These are phyloP conservation scores for Trematosphaeria pertusa DNA, from an alignment of 2,329 filamentous ascomycete species.

Conservation along the genomic window DNA sequence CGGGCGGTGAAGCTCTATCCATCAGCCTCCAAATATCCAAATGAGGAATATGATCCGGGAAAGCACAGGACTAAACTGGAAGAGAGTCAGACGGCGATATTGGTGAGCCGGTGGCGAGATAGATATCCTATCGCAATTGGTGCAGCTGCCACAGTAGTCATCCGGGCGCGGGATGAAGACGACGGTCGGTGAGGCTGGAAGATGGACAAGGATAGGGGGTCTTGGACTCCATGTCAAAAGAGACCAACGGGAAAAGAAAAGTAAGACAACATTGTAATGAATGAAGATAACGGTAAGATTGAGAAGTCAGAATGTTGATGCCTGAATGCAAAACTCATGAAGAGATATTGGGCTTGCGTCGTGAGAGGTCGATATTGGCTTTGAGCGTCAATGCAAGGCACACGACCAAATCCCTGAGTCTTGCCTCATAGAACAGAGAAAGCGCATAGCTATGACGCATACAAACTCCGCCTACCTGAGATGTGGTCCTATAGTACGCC, in stretches of 20 bases:
- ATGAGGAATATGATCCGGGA: not conserved
- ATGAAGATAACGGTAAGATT: not conserved
- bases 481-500: not conserved
- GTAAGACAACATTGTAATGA: not conserved
- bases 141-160: too few relatives aligned
- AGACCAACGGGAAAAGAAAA: not conserved
- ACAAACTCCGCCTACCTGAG: constrained; percentile 4
- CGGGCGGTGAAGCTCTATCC: too few relatives aligned
- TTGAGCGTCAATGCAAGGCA: constrained; percentile 11
- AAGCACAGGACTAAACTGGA: too few relatives aligned
- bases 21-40: too few relatives aligned
- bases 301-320: not conserved
- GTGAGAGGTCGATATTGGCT: constrained; percentile 2
- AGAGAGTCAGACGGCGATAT: too few relatives aligned
- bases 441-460: constrained; percentile 4
- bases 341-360: constrained; percentile 6
- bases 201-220: constrained; percentile 5
- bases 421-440: constrained; percentile 1
- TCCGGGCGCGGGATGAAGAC: not conserved
- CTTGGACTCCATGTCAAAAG: not conserved
- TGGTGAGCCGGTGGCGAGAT: too few relatives aligned
- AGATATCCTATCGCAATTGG: too few relatives aligned
- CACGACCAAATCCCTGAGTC: constrained; percentile 12
- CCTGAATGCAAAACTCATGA: not conserved
- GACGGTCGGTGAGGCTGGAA: constrained; percentile 4